These are phyloP conservation scores for Pseudevernia furfuracea DNA, from an alignment of 495 filamentous ascomycete genomes.

Conservation along the genomic window DNA sequence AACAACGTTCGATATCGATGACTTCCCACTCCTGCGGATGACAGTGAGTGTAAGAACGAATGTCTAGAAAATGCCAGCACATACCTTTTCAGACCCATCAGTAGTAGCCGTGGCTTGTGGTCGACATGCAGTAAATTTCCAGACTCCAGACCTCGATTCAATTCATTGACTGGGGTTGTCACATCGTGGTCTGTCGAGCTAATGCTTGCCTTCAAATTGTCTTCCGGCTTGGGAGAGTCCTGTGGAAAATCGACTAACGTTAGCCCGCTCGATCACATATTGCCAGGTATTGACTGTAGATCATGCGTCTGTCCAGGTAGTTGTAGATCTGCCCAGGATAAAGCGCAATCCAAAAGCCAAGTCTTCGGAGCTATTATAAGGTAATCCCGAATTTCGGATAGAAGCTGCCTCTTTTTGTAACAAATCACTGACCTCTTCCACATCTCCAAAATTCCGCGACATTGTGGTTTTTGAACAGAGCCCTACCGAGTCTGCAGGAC, in stretches of 20 bases:
- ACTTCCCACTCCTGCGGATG: constrained; percentile 77
- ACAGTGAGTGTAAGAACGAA: not conserved
- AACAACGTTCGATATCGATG: constrained; percentile 93
- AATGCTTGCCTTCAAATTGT: not conserved
- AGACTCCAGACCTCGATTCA: not conserved
- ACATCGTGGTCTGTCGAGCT: not conserved
- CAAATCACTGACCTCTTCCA: not conserved
- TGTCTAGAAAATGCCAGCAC: constrained; percentile 17
- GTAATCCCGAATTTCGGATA: not conserved
- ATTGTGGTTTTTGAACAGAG: not conserved
- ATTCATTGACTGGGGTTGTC: not conserved
- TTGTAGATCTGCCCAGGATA: not conserved
- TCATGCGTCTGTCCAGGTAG: not conserved
- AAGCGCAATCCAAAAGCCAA: not conserved
- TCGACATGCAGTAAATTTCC: constrained; percentile 17
- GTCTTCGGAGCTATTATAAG: too few relatives aligned
- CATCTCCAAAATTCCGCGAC: not conserved
- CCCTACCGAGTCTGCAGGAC: not conserved
- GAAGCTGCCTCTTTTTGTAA: not conserved
- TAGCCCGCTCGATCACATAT: not conserved
- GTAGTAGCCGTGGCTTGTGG: constrained; percentile 72
- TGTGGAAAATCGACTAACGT: not conserved
- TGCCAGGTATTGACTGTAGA: not conserved
- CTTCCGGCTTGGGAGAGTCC: not conserved
- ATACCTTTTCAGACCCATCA: constrained; percentile 95